A percentile compares a stretch with the other conserved stretches of the same genome.
Conservation (phyloP, 2,329 filamentous ascomycete species). For the Xylariomycetidae sp. region DNA sequence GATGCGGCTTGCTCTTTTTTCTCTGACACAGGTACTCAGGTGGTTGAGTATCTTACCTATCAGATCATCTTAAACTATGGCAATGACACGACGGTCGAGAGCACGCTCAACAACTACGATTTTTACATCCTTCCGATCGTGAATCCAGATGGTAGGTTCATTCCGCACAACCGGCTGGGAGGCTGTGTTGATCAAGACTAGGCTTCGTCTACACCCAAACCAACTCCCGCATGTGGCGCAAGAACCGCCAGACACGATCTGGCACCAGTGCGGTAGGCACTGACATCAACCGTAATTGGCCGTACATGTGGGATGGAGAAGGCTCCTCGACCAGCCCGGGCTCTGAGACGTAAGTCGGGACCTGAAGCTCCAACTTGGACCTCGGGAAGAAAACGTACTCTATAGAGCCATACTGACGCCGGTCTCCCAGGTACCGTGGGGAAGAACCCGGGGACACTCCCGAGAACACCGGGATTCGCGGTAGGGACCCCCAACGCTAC, state of each 20-base stretch:
- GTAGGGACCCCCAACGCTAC: constrained; percentile 10
- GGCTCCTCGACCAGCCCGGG: constrained; percentile 42
- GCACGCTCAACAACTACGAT: constrained; percentile 50
- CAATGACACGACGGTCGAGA: constrained; percentile 32
- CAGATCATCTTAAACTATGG: constrained; percentile 40
- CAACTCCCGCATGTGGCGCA: constrained; percentile 45
- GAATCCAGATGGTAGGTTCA: constrained; percentile 42
- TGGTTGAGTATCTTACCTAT: constrained; percentile 43
- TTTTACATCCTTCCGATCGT: constrained; percentile 52
- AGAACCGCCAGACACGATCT: constrained; percentile 40
- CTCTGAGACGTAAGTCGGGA: constrained; percentile 18
- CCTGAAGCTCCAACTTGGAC: no score
- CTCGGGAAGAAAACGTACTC: no score
- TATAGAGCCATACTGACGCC: neutral
- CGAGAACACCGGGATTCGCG: constrained; percentile 37
- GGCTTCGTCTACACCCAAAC: constrained; percentile 49
- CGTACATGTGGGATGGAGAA: constrained; percentile 37
- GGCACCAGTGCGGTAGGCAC: constrained; percentile 37
- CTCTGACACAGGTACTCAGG: constrained; percentile 15
- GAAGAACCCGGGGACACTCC: constrained; percentile 36
- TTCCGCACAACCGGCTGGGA: no score
- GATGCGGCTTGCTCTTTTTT: no score
- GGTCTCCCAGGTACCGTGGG: constrained; percentile 36
- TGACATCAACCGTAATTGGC: constrained; percentile 50
- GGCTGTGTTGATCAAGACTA: no score